phyloP scores from a whole-genome alignment of 176 grass and related monocot species.

The Oryza punctata region DNA sequence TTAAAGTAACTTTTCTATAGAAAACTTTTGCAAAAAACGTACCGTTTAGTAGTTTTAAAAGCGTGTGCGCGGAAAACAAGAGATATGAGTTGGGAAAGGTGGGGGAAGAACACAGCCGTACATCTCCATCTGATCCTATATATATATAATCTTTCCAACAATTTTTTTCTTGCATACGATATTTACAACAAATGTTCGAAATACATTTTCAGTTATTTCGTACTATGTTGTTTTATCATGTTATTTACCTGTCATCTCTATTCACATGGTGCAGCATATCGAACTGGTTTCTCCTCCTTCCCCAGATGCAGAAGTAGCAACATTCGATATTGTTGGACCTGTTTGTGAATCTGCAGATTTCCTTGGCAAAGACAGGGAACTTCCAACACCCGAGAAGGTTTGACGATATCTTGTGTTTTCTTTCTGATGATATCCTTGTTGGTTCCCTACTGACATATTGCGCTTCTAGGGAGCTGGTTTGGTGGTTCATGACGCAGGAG shows the following conservation, averaged over 20 bases:
- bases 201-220: neutral
- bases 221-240: neutral
- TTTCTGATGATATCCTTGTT: neutral
- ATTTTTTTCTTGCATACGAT: no score
- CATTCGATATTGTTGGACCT: constrained; percentile 93
- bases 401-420: constrained; percentile 16
- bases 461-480: constrained; percentile 77
- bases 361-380: constrained; percentile 85
- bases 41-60: no score
- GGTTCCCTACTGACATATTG: constrained; percentile 5
- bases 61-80: no score
- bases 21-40: no score
- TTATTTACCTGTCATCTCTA: constrained; percentile 6
- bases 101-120: no score
- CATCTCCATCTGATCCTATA: no score
- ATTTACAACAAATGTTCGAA: neutral
- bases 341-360: constrained; percentile 99
- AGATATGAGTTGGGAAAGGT: no score
- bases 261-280: constrained; percentile 65
- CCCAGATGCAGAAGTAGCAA: constrained; percentile 53
- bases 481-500: constrained; percentile 93
- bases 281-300: constrained; percentile 74
- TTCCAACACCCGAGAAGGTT: constrained; percentile 80
- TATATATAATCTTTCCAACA: no score
- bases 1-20: no score